Evolutionary conservation across 129 eudicot species (phyloP), one percentile per base, ranked within the genome.

Genomic region (Chrysanthemum lavandulifolium): DNA sequence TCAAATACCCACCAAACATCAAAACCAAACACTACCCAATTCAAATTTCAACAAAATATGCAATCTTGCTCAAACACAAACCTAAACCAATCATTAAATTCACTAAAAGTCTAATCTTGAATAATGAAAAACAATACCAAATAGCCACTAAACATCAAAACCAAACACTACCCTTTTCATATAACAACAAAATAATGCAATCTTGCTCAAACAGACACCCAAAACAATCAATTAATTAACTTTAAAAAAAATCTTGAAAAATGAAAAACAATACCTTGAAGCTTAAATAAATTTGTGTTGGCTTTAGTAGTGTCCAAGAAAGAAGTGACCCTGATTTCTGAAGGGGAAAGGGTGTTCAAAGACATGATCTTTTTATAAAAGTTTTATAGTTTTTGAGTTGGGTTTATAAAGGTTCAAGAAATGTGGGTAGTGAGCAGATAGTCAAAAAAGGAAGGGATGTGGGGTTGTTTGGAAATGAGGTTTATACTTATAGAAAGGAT

Each of bases 301-400:
- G 83, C 80, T 74, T 81, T 88, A 40, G 89, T 65, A 27, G 91
- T 76, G 72, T 90, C 94, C 77, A 88, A 76, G 86, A 95, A 90
- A 75, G 94, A 86, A 40, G 72, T 71, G 5, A 75, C 56, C 81
- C 78, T 90, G 73, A 86, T 72, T 80, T 95, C 94, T 69, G 89
- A 58, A 13, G 97, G 89, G 54, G 97, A 78, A 3, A 80, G 82
- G 70, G 86, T 86, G 78, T 82, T 95, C 66, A 90, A 66, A 83
- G 96, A 94, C 99, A 90, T 76, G 55, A 59, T 78, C 33, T 78
- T 78, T 78, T 14, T 69, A 40, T 54, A 33, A 45, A 54, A 3
- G 77, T 19, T 70, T 65, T 23, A 45, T 73, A 74, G 14, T 33
- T 0, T 76, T 61, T 77, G 29, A 50, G 81, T 33, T 14, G 13